Base-by-base conservation (phyloP, 352 stramenopile genomes). In the Nothophytophthora sp. region DNA sequence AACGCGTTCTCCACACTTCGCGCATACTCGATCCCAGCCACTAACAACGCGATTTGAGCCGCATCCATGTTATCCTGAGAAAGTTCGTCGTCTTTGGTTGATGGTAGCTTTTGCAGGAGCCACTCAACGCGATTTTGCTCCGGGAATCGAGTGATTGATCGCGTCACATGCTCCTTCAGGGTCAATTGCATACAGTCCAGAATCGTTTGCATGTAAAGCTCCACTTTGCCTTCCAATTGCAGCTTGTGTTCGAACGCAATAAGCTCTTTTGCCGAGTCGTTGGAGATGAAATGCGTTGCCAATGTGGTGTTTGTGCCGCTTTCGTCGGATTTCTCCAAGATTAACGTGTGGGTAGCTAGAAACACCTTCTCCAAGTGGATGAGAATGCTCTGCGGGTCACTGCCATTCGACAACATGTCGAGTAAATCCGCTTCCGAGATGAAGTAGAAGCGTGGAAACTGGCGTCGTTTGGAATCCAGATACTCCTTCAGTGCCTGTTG, bases 371-470 rank as follows among this genome's bases (percentile, higher is more conserved):
- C 86, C 10, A 97, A 72, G 59, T 98, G 93, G 27, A 90, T 64
- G 43, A 98, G 75, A 25, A 98, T 92, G 42, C 84, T 95, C 27
- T 79, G 71, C 2, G 93, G 94, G 9, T 76, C 73, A 36, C 70
- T 94, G 4, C 95, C 94, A 42, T 97, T 98, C 13, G 90, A 98
- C 5, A 98, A 73, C 28, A 98, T 84, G 54, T 98, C 94, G 12
- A 98, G 70, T 24, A 98, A 56, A 59, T 98, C 93, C 0, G 90
- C 81, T 59, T 97, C 93, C 0, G 90, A 97, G n/a, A 97, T 90
- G 49, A 98, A 98, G 64, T 98, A 98, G 46, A 98, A 98, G 0
- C 95, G 79, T 5, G 95, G 95, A 36, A 98, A 98, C 28, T 96
- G 66, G 0, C 89, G 72, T 1, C 93, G 76, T 45, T 97, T 96